Conservation (phyloP, 2,329 filamentous ascomycete genomes). For the Fusarium sacchari region DNA sequence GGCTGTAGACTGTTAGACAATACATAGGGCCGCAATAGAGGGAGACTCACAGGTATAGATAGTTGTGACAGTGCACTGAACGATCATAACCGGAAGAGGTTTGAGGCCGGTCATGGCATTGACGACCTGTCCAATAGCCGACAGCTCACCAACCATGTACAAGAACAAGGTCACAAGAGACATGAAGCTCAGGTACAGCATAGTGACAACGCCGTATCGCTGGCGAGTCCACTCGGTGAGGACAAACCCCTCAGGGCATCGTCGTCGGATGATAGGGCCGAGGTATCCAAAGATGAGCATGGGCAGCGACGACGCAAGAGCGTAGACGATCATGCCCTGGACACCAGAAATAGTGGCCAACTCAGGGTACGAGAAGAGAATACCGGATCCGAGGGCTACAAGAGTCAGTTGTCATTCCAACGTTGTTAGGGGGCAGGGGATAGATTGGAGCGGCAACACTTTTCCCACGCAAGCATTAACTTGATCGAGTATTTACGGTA, state of each 20-base stretch:
- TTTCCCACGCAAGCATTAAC: constrained; percentile 99
- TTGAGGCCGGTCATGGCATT: constrained; percentile 78
- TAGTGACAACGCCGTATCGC: constrained; percentile 75
- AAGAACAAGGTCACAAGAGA: constrained; percentile 84
- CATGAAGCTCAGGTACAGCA: constrained; percentile 79
- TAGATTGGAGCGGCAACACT: constrained; percentile 83
- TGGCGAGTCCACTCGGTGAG: constrained; percentile 86
- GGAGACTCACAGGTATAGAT: constrained; percentile 77
- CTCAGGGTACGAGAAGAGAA: constrained; percentile 84
- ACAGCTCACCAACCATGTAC: constrained; percentile 88
- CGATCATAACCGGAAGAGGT: constrained; percentile 78
- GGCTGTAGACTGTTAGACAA: constrained; percentile 56
- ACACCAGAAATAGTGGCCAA: constrained; percentile 82
- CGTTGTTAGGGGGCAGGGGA: constrained; percentile 37
- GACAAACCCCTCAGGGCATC: constrained; percentile 85
- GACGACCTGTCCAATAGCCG: constrained; percentile 82
- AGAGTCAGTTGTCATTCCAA: constrained; percentile 54
- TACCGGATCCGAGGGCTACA: constrained; percentile 82
- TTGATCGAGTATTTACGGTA: constrained; percentile 97
- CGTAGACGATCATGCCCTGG: constrained; percentile 81
- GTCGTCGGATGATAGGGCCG: constrained; percentile 80
- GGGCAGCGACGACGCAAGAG: constrained; percentile 76
- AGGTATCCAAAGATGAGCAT: constrained; percentile 79
- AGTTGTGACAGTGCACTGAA: constrained; percentile 80
- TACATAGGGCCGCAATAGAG: background rate